These are phyloP conservation scores for Intubia oerlemansii DNA, from an alignment of 2,329 filamentous ascomycete genomes.

Conservation along the genomic window DNA sequence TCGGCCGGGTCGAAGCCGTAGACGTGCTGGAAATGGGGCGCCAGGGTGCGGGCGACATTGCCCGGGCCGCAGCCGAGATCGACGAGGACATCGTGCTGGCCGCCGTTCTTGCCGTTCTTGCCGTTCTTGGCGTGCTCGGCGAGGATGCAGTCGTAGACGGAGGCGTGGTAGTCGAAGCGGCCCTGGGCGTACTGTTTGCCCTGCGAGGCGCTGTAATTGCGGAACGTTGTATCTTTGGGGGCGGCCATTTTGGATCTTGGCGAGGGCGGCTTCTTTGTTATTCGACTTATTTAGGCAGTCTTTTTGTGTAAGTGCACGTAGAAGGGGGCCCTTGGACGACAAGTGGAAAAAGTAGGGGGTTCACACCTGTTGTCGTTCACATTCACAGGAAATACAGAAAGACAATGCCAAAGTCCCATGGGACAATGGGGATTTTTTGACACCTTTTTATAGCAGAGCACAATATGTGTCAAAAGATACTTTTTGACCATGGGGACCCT, in stretches of 20 bases:
- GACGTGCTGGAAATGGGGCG: slow-evolving; percentile 21
- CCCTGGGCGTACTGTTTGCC: slow-evolving; percentile 20
- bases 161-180: slow-evolving; percentile 20
- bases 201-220: slow-evolving; percentile 20
- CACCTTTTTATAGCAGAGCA: too few relatives aligned
- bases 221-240: slow-evolving; percentile 24
- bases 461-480: too few relatives aligned
- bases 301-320: too few relatives aligned
- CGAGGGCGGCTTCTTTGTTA: too few relatives aligned
- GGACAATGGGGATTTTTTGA: too few relatives aligned
- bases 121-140: slow-evolving; percentile 24
- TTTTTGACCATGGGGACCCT: too few relatives aligned
- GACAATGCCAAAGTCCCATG: too few relatives aligned
- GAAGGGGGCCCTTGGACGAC: neutral
- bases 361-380: too few relatives aligned
- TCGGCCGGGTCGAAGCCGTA: slow-evolving; percentile 28
- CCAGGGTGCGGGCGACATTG: slow-evolving; percentile 22
- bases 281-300: too few relatives aligned
- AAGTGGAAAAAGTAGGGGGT: neutral
- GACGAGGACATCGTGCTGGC: slow-evolving; percentile 19
- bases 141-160: slow-evolving; percentile 22
- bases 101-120: too few relatives aligned
- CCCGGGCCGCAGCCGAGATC: slow-evolving; percentile 39
- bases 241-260: too few relatives aligned
- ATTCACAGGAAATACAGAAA: too few relatives aligned